A percentile compares a stretch with the other conserved stretches of the same genome.
Conservation (phyloP, 2,329 filamentous ascomycete species). For the Periconia sp. region DNA sequence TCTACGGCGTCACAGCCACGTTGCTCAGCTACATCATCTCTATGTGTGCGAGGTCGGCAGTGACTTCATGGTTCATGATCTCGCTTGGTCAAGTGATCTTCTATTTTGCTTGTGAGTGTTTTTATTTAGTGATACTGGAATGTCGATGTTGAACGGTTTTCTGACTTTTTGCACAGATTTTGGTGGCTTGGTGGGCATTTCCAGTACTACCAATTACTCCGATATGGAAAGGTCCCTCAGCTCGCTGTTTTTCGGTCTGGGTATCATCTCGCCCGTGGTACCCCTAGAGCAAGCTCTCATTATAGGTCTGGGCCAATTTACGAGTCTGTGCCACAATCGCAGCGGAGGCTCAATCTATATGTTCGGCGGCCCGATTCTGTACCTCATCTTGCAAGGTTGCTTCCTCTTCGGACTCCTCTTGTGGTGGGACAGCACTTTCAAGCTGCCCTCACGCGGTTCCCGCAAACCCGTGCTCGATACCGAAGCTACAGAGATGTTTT, state of each 20-base stretch:
- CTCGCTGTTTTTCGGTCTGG: slow-evolving; percentile 74
- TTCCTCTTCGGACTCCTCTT: neutral
- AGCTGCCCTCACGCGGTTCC: neutral
- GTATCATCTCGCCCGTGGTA: slow-evolving; percentile 73
- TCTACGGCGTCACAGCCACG: slow-evolving; percentile 79
- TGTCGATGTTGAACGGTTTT: slow-evolving; percentile 76
- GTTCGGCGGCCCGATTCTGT: slow-evolving; percentile 84
- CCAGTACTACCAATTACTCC: slow-evolving; percentile 73
- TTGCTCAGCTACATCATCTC: slow-evolving; percentile 80
- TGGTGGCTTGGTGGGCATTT: slow-evolving; percentile 55
- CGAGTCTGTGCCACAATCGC: slow-evolving; percentile 68
- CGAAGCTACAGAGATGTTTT: slow-evolving; percentile 21
- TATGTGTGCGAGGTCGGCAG: slow-evolving; percentile 74
- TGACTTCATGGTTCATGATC: slow-evolving; percentile 62
- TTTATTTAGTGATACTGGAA: slow-evolving; percentile 64
- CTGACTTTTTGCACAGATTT: slow-evolving; percentile 52
- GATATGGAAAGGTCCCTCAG: slow-evolving; percentile 68
- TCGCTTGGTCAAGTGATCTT: neutral
- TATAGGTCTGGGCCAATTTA: slow-evolving; percentile 80
- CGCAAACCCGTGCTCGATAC: neutral
- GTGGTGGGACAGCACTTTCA: slow-evolving; percentile 1
- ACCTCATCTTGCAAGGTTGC: slow-evolving; percentile 62
- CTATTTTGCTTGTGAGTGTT: neutral
- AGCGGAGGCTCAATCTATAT: slow-evolving; percentile 68
- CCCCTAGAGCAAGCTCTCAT: slow-evolving; percentile 75